These are phyloP conservation scores for Neofusicoccum laricinum DNA, from an alignment of 2,329 filamentous ascomycete species.

Conservation along the genomic window DNA sequence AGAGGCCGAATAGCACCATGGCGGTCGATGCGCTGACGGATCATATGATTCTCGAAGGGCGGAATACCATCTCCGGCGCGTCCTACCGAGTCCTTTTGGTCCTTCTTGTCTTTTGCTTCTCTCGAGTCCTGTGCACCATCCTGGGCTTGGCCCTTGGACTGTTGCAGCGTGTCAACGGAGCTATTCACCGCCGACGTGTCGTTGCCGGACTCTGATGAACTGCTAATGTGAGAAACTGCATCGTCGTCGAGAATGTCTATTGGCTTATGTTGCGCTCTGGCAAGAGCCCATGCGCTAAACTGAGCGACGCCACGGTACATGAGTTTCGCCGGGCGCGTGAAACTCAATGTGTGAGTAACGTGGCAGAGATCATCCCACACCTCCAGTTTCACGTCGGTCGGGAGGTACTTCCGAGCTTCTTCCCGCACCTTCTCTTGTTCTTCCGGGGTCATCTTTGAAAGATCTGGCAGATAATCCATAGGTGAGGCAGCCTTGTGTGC, in stretches of 20 bases:
- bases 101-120: neutral
- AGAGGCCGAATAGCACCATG: slow-evolving; percentile 73
- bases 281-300: slow-evolving; percentile 88
- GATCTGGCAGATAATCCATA: slow-evolving; percentile 64
- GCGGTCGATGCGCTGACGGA: slow-evolving; percentile 79
- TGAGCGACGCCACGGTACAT: slow-evolving; percentile 93
- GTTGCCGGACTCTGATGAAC: slow-evolving; percentile 36
- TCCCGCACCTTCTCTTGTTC: slow-evolving; percentile 58
- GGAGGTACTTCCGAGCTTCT: slow-evolving; percentile 67
- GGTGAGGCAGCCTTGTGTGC: slow-evolving; percentile 94
- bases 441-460: slow-evolving; percentile 22
- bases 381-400: slow-evolving; percentile 89
- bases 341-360: slow-evolving; percentile 87
- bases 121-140: neutral
- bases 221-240: slow-evolving; percentile 70
- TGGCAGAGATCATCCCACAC: slow-evolving; percentile 96
- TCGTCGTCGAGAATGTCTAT: slow-evolving; percentile 84
- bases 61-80: slow-evolving; percentile 82
- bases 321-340: slow-evolving; percentile 91
- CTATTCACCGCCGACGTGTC: slow-evolving; percentile 14
- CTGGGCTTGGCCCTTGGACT: neutral
- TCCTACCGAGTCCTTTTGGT: slow-evolving; percentile 54
- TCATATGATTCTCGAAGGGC: slow-evolving; percentile 80
- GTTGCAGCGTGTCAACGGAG: slow-evolving; percentile 19
- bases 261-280: slow-evolving; percentile 72